Percentiles rank a stretch among this genome's conserved stretches.
phyloP scores from a whole-genome alignment of 1,284 basidiomycete genomes.

The Pseudozyma thailandica region DNA sequence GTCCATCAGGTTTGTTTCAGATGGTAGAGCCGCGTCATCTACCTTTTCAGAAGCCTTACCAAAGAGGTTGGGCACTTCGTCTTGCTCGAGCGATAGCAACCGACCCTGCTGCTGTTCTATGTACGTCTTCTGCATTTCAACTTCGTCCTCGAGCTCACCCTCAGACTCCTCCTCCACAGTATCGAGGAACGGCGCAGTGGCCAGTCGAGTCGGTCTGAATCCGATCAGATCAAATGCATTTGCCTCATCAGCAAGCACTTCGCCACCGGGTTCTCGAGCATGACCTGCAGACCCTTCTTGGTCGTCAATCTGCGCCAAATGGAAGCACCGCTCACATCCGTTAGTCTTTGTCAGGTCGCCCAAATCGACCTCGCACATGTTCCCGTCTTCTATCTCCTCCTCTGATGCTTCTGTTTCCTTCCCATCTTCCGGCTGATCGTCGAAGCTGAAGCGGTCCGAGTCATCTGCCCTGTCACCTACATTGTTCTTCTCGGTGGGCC shows the following conservation, averaged over 20 bases:
- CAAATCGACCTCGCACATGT: constrained; percentile 14
- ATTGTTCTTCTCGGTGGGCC: too few relatives aligned
- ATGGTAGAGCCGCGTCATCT: not conserved
- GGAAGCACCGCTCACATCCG: constrained; percentile 14
- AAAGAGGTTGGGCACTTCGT: not conserved
- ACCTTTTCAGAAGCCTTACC: not conserved
- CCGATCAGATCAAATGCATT: constrained; percentile 7
- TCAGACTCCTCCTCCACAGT: constrained; percentile 30
- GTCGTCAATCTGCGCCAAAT: not conserved
- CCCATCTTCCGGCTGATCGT: too few relatives aligned
- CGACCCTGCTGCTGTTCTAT: not conserved
- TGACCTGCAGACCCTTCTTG: not conserved
- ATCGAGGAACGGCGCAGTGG: constrained; percentile 30
- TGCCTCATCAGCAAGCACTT: not conserved
- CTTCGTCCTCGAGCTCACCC: constrained; percentile 5
- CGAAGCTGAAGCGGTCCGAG: too few relatives aligned
- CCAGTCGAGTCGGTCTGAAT: constrained; percentile 13
- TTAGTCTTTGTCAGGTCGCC: constrained; percentile 23
- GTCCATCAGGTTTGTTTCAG: not conserved
- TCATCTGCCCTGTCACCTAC: too few relatives aligned
- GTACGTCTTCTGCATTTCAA: not conserved
- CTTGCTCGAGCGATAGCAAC: not conserved
- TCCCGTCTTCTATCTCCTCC: not conserved
- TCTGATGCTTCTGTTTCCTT: not conserved
- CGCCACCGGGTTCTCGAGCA: not conserved